Percentiles rank a stretch among this genome's conserved stretches.
phyloP scores from a whole-genome alignment of 139 green algal genomes.

The Chlorella vulgaris region DNA sequence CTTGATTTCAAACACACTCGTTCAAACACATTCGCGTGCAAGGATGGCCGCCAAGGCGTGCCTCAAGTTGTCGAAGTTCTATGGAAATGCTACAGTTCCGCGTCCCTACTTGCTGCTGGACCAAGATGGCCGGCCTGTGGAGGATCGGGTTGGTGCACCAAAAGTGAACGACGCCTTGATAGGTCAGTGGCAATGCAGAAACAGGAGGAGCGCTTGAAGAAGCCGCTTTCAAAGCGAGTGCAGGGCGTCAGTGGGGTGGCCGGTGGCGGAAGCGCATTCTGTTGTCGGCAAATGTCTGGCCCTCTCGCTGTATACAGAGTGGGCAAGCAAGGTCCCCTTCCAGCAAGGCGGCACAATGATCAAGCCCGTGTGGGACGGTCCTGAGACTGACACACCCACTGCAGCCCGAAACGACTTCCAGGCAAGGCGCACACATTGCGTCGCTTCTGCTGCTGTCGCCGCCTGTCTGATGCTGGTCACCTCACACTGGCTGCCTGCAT shows the following conservation, averaged over 20 bases:
- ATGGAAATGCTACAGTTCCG: slow-evolving; percentile 9
- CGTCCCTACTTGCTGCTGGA: slow-evolving; percentile 38
- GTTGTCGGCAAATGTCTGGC: no score
- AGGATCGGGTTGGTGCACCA: slow-evolving; percentile 35
- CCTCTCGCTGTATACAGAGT: slow-evolving; percentile 9
- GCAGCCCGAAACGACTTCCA: slow-evolving; percentile 36
- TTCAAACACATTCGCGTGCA: no score
- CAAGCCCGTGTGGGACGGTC: slow-evolving; percentile 18
- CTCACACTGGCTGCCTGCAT: no score
- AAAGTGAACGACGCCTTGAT: slow-evolving; percentile 29
- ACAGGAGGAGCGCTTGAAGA: no score
- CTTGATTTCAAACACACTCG: no score
- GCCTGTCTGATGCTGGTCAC: no score
- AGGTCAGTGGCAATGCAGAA: background rate
- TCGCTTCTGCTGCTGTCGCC: no score
- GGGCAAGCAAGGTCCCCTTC: slow-evolving; percentile 33
- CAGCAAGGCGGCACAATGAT: slow-evolving; percentile 23
- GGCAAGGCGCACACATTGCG: background rate
- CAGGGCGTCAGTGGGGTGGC: no score
- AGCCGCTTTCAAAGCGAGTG: no score
- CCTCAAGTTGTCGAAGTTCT: slow-evolving; percentile 27
- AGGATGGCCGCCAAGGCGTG: no score
- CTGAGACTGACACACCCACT: background rate
- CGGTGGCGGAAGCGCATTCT: no score
- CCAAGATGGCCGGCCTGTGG: background rate